phyloP scores from a whole-genome alignment of 1,284 basidiomycete species.

The Cystobasidium sp. region DNA sequence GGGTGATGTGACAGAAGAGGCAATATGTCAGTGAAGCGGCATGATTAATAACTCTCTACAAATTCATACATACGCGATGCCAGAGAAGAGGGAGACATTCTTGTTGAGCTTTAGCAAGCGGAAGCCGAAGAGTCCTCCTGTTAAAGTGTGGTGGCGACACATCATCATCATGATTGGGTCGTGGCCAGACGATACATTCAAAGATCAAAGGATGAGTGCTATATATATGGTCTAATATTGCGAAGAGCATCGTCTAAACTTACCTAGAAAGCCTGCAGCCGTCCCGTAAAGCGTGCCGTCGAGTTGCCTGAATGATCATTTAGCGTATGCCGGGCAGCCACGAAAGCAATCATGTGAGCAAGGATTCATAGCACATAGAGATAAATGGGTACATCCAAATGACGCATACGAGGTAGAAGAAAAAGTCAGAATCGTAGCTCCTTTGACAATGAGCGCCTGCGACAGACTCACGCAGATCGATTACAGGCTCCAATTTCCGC shows the following conservation, averaged over 20 bases:
- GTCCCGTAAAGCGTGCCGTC: constrained; percentile 30
- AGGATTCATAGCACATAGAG: background rate
- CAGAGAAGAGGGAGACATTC: constrained; percentile 39
- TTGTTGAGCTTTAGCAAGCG: constrained; percentile 44
- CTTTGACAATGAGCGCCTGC: no score
- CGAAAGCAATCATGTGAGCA: background rate
- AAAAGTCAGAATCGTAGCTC: no score
- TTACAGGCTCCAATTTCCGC: constrained; percentile 27
- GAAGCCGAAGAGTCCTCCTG: constrained; percentile 37
- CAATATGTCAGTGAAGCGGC: no score
- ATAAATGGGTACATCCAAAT: background rate
- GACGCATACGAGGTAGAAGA: background rate
- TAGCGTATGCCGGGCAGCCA: background rate
- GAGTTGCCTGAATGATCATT: background rate
- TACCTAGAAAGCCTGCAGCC: constrained; percentile 26
- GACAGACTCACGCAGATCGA: constrained; percentile 18
- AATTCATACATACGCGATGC: constrained; percentile 22
- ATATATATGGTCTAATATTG: background rate
- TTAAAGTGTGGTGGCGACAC: background rate
- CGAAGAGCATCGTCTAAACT: no score
- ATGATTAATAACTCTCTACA: no score
- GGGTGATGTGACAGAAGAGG: no score
- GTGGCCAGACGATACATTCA: no score
- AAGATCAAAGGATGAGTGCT: background rate
- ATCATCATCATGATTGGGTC: no score